Evolutionary conservation across 2,329 filamentous ascomycete species (phyloP), one percentile per base, ranked within the genome.

Genomic region (Pseudopyricularia javanii): DNA sequence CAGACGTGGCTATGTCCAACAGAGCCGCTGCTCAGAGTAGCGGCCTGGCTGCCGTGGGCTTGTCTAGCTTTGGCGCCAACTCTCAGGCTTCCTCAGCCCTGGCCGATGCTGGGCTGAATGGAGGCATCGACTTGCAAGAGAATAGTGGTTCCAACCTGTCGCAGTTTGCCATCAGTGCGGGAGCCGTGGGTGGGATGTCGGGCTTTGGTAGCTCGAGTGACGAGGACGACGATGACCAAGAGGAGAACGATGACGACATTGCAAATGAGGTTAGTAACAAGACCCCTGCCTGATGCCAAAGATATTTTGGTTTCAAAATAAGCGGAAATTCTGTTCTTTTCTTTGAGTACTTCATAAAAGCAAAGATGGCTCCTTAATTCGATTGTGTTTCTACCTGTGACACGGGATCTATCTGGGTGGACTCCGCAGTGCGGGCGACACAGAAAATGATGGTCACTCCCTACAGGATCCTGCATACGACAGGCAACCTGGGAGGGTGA

Each of bases 181-280:
- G 86, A 50, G 85, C 86, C 30, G 73, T 95, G 37, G 50, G 50
- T 7, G 50, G 50, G 35, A 22, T 55, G 79, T 93, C 69, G 91
- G 90, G 91, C 51, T 97, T 97, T 69, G 91, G 89, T 63, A 95
- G 90, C 69, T 93, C 88, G 49, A 95, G 90, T 62, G 90, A 95
- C 60, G 91, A 96, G 68, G 93, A 97, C 59, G 93, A 97, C 58
- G 91, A 96, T 61, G 91, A 96, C 57, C 86, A 89, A 70, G 88
- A 95, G 56, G 87, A 88, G 54, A 86, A 86, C 59, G 85, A 91
- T 58, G 86, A 88, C 60, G 85, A 88, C 56, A 80, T 80, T 37
- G 80, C 78, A 63, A 82, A 75, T 57, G 81, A 84, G 80, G 81
- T 84, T 70, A 78, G 80, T 74, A 54, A 60, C 59, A 52, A 64